phyloP scores from a whole-genome alignment of 2,329 filamentous ascomycete genomes.

The Sporothrix inflata region DNA sequence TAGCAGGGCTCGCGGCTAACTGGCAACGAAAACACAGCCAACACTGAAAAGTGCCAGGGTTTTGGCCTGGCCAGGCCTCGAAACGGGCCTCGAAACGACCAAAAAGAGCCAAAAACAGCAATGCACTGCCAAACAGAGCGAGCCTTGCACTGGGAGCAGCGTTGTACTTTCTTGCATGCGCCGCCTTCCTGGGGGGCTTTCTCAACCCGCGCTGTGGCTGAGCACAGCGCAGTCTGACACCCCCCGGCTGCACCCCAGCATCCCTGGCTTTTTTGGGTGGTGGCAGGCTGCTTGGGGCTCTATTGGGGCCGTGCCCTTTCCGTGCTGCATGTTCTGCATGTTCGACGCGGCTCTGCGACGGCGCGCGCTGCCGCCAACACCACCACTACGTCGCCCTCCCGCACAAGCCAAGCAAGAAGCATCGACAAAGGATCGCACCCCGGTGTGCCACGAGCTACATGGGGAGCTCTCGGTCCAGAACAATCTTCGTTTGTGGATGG shows the following conservation, averaged over 20 bases:
- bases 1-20: slow-evolving; percentile 10
- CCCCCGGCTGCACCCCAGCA: background rate
- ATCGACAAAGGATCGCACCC: background rate
- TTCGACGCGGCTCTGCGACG: background rate
- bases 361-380: background rate
- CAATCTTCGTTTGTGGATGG: background rate
- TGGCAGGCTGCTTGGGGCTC: background rate
- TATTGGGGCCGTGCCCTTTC: slow-evolving; percentile 4
- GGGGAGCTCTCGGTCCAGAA: background rate
- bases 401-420: background rate
- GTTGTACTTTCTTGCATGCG: background rate
- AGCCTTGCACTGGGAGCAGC: slow-evolving; percentile 4
- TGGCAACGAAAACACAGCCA: background rate
- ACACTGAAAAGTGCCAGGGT: background rate
- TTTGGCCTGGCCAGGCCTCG: background rate
- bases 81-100: background rate
- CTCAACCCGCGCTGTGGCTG: slow-evolving; percentile 6
- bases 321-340: slow-evolving; percentile 6
- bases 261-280: background rate
- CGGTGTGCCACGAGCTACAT: background rate
- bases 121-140: background rate
- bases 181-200: slow-evolving; percentile 1
- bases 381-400: background rate
- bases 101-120: slow-evolving; percentile 10
- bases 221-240: slow-evolving; percentile 6